Conservation (phyloP, 805 yeast genomes). For the Ogataea neopini region DNA sequence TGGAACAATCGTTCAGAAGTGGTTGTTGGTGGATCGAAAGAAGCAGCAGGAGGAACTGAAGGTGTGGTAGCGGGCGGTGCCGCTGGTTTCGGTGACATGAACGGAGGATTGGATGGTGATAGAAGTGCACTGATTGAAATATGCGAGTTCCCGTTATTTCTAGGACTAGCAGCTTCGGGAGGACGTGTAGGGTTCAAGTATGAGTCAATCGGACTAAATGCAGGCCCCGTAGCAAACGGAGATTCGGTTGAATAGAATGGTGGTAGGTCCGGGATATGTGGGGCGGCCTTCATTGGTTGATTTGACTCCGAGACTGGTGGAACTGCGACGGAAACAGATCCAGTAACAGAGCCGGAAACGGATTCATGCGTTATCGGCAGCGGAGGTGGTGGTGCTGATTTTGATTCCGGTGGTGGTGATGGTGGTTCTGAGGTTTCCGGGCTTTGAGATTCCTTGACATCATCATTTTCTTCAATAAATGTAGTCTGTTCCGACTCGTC, state of each 20-base stretch:
- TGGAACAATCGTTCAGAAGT: conserved; percentile 9
- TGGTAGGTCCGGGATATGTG: conserved; percentile 7
- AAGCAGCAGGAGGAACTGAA: neutral
- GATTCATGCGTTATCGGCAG: too few species aligned
- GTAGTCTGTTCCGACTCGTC: neutral
- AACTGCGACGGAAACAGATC: neutral
- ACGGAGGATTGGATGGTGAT: neutral
- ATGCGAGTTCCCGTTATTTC: conserved; percentile 2
- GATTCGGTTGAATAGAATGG: conserved; percentile 5
- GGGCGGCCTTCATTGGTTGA: neutral
- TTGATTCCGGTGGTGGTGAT: neutral
- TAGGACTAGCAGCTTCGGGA: neutral
- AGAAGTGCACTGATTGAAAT: conserved; percentile 12
- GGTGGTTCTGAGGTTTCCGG: conserved; percentile 1
- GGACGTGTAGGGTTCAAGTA: conserved; percentile 2
- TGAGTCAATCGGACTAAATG: neutral
- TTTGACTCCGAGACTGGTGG: neutral
- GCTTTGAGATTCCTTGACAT: too few species aligned
- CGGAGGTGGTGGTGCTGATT: too few species aligned
- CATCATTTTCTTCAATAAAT: neutral
- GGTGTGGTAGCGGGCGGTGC: neutral
- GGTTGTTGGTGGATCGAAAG: conserved; percentile 10
- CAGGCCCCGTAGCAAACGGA: conserved; percentile 5
- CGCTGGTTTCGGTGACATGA: neutral
- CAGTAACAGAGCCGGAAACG: too few species aligned